These are phyloP conservation scores for Puccinia polysora DNA, from an alignment of 1,284 basidiomycete species.

Conservation along the genomic window DNA sequence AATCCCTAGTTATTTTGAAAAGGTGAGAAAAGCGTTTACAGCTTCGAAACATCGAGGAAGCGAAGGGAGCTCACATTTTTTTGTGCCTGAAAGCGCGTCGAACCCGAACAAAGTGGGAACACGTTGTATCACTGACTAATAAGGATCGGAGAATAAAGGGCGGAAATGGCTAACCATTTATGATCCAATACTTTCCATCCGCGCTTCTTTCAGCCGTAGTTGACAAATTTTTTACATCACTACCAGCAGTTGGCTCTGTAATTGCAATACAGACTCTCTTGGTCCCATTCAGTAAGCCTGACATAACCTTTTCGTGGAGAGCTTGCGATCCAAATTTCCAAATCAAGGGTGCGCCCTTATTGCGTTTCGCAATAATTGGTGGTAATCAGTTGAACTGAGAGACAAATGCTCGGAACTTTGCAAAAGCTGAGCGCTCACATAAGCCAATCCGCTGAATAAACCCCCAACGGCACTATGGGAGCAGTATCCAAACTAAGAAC, in stretches of 20 bases:
- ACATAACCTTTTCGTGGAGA: constrained; percentile 12
- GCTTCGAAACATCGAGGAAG: not conserved
- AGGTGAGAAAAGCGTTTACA: not conserved
- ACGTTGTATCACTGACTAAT: not conserved
- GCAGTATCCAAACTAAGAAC: constrained; percentile 1
- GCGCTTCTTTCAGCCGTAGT: constrained; percentile 25
- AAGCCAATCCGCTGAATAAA: constrained; percentile 37
- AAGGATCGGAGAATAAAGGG: too few relatives aligned
- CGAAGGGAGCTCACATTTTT: constrained; percentile 41
- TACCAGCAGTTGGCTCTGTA: constrained; percentile 46
- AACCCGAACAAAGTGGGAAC: not conserved
- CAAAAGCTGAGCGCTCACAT: constrained; percentile 14
- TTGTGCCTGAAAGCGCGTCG: constrained; percentile 7
- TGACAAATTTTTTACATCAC: constrained; percentile 40
- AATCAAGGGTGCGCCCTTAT: constrained; percentile 44
- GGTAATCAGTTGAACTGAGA: not conserved
- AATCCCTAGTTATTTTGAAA: constrained; percentile 21
- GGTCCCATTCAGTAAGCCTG: constrained; percentile 25
- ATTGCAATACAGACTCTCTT: constrained; percentile 39
- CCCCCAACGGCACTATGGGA: constrained; percentile 37
- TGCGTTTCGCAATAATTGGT: not conserved
- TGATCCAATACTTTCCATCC: constrained; percentile 43
- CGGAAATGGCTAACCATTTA: constrained; percentile 21
- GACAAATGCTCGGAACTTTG: not conserved
- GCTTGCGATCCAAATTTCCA: constrained; percentile 40